phyloP scores from a whole-genome alignment of 768 basidiomycete species.

The Lentinula lateritia region DNA sequence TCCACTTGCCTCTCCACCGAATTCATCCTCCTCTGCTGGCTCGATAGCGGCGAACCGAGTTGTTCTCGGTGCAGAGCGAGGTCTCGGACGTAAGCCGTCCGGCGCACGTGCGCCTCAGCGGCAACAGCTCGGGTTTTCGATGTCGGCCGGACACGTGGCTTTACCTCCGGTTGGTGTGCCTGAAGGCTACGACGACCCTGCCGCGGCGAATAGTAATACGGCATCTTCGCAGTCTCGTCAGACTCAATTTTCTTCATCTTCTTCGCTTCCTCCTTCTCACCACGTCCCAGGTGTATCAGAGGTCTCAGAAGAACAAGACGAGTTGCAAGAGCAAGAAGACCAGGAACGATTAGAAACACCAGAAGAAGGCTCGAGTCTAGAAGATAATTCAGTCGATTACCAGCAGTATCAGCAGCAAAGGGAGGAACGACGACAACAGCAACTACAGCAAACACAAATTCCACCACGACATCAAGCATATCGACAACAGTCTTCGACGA shows the following conservation, averaged over 20 bases:
- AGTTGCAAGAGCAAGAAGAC: background rate
- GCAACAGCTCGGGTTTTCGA: background rate
- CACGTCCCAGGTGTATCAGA: background rate
- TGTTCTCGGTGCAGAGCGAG: constrained; percentile 8
- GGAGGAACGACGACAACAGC: too few relatives aligned
- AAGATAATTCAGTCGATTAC: background rate
- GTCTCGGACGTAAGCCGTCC: constrained; percentile 66
- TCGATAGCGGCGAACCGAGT: background rate
- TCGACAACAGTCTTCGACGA: background rate
- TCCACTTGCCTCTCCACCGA: background rate
- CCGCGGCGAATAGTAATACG: background rate
- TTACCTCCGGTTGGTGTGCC: background rate
- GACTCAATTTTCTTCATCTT: background rate
- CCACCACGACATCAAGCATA: background rate
- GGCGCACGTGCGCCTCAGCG: constrained; percentile 64
- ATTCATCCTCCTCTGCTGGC: background rate
- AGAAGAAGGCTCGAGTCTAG: background rate
- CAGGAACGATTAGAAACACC: background rate
- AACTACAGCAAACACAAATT: background rate
- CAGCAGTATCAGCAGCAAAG: too few relatives aligned
- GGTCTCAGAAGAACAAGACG: background rate
- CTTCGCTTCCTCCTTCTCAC: background rate
- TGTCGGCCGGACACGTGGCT: too few relatives aligned
- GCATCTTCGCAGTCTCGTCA: background rate
- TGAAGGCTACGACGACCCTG: background rate